Base-by-base conservation (phyloP, 1,284 basidiomycete species). In the Porodaedalea pini region DNA sequence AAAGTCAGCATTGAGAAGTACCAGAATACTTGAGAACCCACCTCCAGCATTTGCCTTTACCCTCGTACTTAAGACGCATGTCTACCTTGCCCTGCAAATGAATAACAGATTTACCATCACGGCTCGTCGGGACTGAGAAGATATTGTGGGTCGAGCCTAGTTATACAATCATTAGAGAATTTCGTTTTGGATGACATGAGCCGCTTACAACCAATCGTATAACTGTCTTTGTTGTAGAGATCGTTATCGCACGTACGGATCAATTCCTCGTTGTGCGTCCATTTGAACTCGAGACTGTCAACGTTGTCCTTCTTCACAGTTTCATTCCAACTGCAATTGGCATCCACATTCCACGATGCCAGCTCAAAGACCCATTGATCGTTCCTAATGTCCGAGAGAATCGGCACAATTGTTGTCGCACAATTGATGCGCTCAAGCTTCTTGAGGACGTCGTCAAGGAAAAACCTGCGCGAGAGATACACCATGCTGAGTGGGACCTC, bases 321-420 rank as follows among this genome's bases (percentile, higher is more conserved):
- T 23, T 51, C 50, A 37, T 7, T 21, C 69, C 68, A 69, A 29
- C 65, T 64, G 55, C 65, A 67, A 8, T 51, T 57, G 8, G 55
- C 56, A 34, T 61, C 58, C 54, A 66, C 57, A 6, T 61, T 64
- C 69, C 69, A 71, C 2, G 63, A 65, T 27, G 61, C 63, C 21
- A 71, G 59, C 15, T 64, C 59, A 34, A 70, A 56, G 21, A 64
- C 58, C 61, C 68, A 67, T 31, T 62, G 64, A 27, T 64, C 68
- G 51, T 63, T 63, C 17, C 65, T 50, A 29, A 67, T 62, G 44
- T 66, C 67, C 23, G 65, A 57, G 52, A 67, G 67, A 23, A 60
- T 50, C n/a, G 70, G 67, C 13, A 72, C 63, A 50, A 72, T 60
- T 19, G 70, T 71, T 5, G 69, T 72, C 39, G 61, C 56, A 2